Evolutionary conservation across 1,284 basidiomycete species (phyloP).

Genomic region (Ceratobasidium sp.): DNA sequence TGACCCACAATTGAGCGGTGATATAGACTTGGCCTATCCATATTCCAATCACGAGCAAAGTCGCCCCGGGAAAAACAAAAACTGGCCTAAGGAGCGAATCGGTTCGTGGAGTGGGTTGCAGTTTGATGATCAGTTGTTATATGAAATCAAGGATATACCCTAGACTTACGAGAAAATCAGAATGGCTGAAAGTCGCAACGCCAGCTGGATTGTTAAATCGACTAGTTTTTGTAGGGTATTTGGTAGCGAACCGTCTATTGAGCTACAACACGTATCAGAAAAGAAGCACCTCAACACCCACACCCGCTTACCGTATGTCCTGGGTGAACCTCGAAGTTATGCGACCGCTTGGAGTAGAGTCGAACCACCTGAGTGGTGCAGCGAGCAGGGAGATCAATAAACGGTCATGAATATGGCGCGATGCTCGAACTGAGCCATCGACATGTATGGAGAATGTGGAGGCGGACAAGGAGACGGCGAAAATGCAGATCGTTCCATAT

Average conservation of each 20-base stretch:
- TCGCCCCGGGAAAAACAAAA: slow-evolving; percentile 53
- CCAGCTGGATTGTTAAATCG: slow-evolving; percentile 50
- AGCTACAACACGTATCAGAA: background rate
- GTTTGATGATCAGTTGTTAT: no score
- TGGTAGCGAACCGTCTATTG: slow-evolving; percentile 36
- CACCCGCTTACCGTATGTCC: slow-evolving; percentile 54
- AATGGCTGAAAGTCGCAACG: slow-evolving; percentile 53
- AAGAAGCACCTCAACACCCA: background rate
- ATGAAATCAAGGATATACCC: no score
- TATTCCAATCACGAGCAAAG: slow-evolving; percentile 56
- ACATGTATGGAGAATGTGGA: slow-evolving; percentile 51
- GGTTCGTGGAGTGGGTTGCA: no score
- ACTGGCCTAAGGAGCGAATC: slow-evolving; percentile 41
- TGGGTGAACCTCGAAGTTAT: slow-evolving; percentile 54
- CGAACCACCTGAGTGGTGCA: slow-evolving; percentile 59
- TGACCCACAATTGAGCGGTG: slow-evolving; percentile 74
- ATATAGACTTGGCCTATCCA: slow-evolving; percentile 61
- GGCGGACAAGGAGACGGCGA: slow-evolving; percentile 31
- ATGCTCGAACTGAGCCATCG: slow-evolving; percentile 59
- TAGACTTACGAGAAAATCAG: slow-evolving; percentile 48
- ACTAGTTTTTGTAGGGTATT: slow-evolving; percentile 46
- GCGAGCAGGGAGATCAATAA: slow-evolving; percentile 66
- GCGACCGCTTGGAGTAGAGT: slow-evolving; percentile 54
- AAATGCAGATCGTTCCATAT: slow-evolving; percentile 48
- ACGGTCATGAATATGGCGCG: slow-evolving; percentile 61